Percentiles rank a stretch among this genome's conserved stretches.
These are phyloP conservation scores for Clitoria ternatea DNA, from an alignment of 306 rosid genomes.

Conservation along the genomic window DNA sequence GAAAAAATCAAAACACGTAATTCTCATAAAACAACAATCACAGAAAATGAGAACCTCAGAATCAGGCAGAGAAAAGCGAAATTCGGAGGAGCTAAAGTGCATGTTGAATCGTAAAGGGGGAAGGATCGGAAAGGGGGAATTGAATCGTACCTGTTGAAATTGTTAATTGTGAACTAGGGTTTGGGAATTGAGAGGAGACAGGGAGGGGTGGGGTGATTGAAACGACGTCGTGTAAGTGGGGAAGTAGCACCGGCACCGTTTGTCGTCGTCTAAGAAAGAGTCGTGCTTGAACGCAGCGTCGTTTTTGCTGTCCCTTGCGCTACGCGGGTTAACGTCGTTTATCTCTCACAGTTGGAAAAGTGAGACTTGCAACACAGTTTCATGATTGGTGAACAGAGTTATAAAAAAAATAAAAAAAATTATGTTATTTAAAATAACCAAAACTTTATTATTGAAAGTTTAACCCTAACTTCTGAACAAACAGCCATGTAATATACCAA, in stretches of 20 bases:
- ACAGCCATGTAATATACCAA: no score
- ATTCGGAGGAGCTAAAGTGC: no score
- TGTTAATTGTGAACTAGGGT: neutral
- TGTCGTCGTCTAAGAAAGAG: slow-evolving; percentile 30
- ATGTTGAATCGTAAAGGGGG: no score
- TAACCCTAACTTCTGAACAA: no score
- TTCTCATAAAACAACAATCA: neutral
- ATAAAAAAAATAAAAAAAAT: no score
- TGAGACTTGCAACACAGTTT: no score
- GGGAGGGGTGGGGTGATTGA: slow-evolving; percentile 1
- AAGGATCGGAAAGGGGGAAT: slow-evolving; percentile 8
- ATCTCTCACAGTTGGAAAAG: neutral
- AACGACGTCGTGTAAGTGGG: neutral
- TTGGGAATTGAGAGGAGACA: neutral
- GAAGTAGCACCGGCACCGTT: slow-evolving; percentile 12
- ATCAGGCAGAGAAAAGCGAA: neutral
- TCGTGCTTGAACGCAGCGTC: slow-evolving; percentile 5
- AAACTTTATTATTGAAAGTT: no score
- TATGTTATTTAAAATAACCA: no score
- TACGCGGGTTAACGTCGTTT: slow-evolving; percentile 12
- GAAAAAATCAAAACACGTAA: slow-evolving; percentile 6
- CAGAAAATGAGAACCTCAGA: neutral
- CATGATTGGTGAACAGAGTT: no score
- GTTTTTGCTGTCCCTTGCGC: slow-evolving; percentile 18
- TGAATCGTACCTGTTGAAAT: slow-evolving; percentile 25